Evolutionary conservation across 2,329 filamentous ascomycete species (phyloP), one percentile per base, ranked within the genome.

Genomic region (Alternaria viburni): DNA sequence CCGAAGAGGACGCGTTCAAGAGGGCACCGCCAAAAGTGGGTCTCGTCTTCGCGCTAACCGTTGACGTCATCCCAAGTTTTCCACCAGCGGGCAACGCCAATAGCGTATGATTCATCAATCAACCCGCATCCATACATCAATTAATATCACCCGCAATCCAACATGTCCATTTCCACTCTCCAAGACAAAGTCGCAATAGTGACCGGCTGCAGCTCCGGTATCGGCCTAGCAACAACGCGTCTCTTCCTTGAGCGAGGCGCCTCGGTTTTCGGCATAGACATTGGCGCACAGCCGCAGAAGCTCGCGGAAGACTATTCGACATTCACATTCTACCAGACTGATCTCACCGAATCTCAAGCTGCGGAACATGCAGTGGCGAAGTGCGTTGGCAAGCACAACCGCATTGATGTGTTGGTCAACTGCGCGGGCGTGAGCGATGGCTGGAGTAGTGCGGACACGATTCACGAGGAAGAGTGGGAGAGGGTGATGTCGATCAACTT

Each of bases 361-460:
- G 67, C 62, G 2, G 67, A 70, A 11, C 67, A 72, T 49, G 72
- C 71, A 1, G 69, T 76, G 2, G 69, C 71, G 1, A 69, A 69
- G 21, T 75, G 74, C 23, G 57, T 70, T 11, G 64, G 62, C n/a
- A 69, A 70, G 45, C 66, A 69, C 45, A 69, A 70, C 6, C 69
- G 66, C 41, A 69, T 76, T 41, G 82, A 85, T 64, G 76, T 83
- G 11, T 74, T 85, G n/a, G 74, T 82, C 50, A 84, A 85, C 60
- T 77, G 82, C 23, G 83, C 83, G 0, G 83, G 83, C 25, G 69
- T 84, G 17, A 80, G 81, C 69, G 83, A 84, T 71, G 75, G 74
- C 21, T 82, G 81, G 65, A 75, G 74, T 54, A 76, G 77, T 28
- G 82, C 79, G 6, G 81, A 81, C 55, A 76, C 74, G 2, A 67